Conservation (phyloP, 2,329 filamentous ascomycete genomes). For the Fusarium annulatum region DNA sequence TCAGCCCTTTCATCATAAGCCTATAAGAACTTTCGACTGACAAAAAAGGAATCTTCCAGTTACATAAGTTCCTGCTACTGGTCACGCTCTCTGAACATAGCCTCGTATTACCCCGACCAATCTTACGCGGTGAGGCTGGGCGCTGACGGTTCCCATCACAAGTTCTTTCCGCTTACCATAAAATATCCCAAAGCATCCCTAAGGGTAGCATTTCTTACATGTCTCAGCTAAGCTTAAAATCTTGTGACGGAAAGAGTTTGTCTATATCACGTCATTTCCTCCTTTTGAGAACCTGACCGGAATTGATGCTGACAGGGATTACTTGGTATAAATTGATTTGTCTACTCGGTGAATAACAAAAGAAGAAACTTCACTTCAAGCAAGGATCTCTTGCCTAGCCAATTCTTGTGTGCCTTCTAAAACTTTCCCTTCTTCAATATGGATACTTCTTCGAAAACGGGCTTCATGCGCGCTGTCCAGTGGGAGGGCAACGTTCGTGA, state of each 20-base stretch:
- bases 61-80: fast-evolving
- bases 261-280: background rate
- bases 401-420: fast-evolving
- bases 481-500: constrained; percentile 19
- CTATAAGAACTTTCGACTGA: no score
- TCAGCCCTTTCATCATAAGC: background rate
- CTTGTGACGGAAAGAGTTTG: background rate
- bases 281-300: fast-evolving
- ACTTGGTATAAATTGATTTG: background rate
- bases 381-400: fast-evolving
- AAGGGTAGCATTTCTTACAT: background rate
- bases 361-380: fast-evolving
- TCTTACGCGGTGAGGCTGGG: background rate
- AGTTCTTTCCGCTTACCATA: background rate
- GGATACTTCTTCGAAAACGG: background rate
- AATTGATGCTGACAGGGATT: fast-evolving
- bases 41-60: background rate
- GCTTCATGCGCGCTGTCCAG: constrained; percentile 18
- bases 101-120: background rate
- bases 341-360: fast-evolving
- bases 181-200: fast-evolving
- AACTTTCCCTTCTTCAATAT: background rate
- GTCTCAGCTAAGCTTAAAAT: constrained; percentile 5
- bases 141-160: background rate
- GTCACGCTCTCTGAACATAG: background rate